Conservation (phyloP, 2,329 filamentous ascomycete species). For the Xylaria multiplex region DNA sequence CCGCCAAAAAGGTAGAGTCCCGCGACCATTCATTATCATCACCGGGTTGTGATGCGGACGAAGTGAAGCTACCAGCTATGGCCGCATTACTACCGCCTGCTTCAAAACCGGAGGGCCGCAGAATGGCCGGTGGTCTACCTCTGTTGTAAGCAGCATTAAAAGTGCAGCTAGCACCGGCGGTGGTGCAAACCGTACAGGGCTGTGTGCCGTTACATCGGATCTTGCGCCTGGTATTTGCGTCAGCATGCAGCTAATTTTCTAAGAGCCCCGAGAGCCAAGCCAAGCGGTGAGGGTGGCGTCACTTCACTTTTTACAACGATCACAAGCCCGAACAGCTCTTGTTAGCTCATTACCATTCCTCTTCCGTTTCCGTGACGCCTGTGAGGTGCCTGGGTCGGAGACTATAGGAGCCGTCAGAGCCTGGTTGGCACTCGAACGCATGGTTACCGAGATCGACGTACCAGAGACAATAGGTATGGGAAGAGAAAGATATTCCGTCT, state of each 20-base stretch:
- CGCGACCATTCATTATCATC: not conserved
- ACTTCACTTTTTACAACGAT: conserved; percentile 20
- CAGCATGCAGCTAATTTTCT: not conserved
- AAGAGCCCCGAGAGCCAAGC: not conserved
- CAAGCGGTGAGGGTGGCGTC: not conserved
- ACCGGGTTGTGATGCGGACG: not conserved
- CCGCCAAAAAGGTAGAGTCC: not conserved
- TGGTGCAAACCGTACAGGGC: conserved; percentile 12
- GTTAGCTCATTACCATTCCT: conserved; percentile 11
- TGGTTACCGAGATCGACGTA: not conserved
- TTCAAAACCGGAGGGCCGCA: conserved; percentile 5
- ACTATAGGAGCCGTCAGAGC: not conserved
- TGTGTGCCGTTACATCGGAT: conserved; percentile 17
- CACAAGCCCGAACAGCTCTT: conserved; percentile 13
- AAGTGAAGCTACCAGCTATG: not conserved
- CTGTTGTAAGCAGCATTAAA: conserved; percentile 12
- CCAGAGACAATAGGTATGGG: not conserved
- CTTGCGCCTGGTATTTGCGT: conserved; percentile 7
- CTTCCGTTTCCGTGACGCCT: conserved; percentile 15
- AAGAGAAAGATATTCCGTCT: not conserved
- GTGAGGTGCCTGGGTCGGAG: conserved; percentile 1
- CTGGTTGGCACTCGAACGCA: conserved; percentile 8
- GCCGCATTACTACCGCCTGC: not conserved
- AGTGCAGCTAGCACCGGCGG: conserved; percentile 5
- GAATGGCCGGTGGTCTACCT: conserved; percentile 10